Evolutionary conservation across 2,329 filamentous ascomycete genomes (phyloP), one percentile per base, ranked within the genome.

Genomic region (Harringtonia lauricola): DNA sequence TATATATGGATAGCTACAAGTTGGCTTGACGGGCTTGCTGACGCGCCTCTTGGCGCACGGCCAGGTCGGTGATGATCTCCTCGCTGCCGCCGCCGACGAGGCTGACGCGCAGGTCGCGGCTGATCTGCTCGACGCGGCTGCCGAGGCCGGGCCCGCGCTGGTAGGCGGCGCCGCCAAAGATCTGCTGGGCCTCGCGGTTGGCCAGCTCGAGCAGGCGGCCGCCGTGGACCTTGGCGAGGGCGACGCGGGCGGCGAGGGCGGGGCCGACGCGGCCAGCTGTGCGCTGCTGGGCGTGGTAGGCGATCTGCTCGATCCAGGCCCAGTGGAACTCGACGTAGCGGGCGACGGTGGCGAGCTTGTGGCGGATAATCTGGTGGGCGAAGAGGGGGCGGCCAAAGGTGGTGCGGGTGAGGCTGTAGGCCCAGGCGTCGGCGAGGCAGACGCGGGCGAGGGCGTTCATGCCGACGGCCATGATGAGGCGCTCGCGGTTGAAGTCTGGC

Each of bases 361-460:
- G 80, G 19, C 81, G 74, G 55, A 94, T 88, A 37, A 86, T 83
- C 24, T 86, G 83, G 56, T 92, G 85, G 54, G 86, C 79, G 52
- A 89, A 81, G 30, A 92, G 71, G 30, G 79, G 80, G 68, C 89
- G 89, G 57, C 78, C 78, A 57, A 92, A 92, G 50, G 92, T 84
- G 24, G 87, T 70, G 41, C 86, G 79, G 64, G 94, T 86, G 65
- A 90, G 86, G 31, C 79, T 72, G 86, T 87, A 94, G 60, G 90
- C 90, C 49, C 92, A 66, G 54, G 80, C 89, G 58, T 92, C 86
- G 59, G 92, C 85, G 13, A 86, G 79, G 14, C 89, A 74, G 1
- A 72, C 72, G 49, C 84, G 74, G 42, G 71, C 78, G 62, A 74
- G 70, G 39, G 83, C 78, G 45, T 82, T 70, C 2, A 79, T 76